Conservation (phyloP, 2,329 filamentous ascomycete genomes). For the Colletotrichum lindemuthianum region DNA sequence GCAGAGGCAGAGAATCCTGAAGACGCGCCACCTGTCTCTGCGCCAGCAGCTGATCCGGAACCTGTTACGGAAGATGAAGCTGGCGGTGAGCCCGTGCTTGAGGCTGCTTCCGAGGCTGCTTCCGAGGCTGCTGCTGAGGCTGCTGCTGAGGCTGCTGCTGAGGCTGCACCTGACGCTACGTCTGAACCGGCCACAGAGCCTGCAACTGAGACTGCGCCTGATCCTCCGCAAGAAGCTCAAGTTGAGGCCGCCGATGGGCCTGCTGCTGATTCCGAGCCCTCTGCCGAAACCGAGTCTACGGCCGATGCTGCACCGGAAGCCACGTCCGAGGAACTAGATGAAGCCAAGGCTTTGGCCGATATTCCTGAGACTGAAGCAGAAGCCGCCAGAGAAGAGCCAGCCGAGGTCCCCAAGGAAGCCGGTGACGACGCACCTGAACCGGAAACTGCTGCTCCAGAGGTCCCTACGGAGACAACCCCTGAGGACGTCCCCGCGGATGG, state of each 20-base stretch:
- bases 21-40: neutral
- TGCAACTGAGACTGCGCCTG: constrained; percentile 3
- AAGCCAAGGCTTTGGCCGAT: too few relatives aligned
- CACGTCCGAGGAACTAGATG: neutral
- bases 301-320: neutral
- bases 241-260: neutral
- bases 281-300: neutral
- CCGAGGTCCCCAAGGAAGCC: too few relatives aligned
- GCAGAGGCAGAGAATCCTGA: neutral
- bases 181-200: neutral
- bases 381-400: too few relatives aligned
- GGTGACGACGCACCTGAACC: neutral
- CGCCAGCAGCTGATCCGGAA: neutral
- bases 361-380: too few relatives aligned
- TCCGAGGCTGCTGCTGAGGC: too few relatives aligned
- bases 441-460: neutral
- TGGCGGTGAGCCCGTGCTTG: neutral
- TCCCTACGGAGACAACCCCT: too few relatives aligned
- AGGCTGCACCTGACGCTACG: neutral
- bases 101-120: neutral
- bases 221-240: neutral
- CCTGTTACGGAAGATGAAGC: neutral
- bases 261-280: neutral
- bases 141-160: neutral
- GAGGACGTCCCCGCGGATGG: constrained; percentile 1